Base-by-base conservation (phyloP, 2,329 filamentous ascomycete genomes). In the Thermothelomyces thermophilus region DNA sequence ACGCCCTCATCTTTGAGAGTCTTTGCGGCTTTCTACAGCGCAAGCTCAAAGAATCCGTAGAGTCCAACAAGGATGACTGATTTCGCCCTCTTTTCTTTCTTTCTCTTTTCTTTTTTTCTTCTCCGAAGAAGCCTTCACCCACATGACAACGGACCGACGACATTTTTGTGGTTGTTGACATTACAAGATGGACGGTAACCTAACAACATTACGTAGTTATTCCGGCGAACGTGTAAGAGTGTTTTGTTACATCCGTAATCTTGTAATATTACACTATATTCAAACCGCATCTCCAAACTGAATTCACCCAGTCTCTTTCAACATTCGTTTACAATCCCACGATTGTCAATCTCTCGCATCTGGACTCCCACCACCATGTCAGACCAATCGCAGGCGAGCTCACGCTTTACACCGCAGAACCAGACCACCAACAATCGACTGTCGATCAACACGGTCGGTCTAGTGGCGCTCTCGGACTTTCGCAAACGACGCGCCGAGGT, bases 401-500 rank as follows among this genome's bases (percentile, higher is more conserved):
- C 77, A 50, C 82, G 85, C 54, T 95, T 95, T 68, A 84, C 83
- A 1, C 75, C 84, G 36, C 86, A 90, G 63, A 84, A 83, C 56
- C 76, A 84, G 58, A 86, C 86, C 1, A 86, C 87, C 1, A 82
- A 91, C 66, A 84, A 95, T 63, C 76, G 89, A 13, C 76, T 95
- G 41, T 91, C 91, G 53, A 87, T 82, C 47, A 83, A 89, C 63
- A 95, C 89, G 0, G 90, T 96, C 58, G 93, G 93, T 35, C 83
- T 98, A 2, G 91, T 97, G 46, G 82, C 87, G 51, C 83, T 96
- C 37, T 89, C 87, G 57, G 93, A 97, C 65, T 97, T 95, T 68
- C 89, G 91, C 68, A 97, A 98, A 72, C 84, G 93, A 52, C 88
- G 91, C 68, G 90, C 90, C 60, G 89, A 96, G 68, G 88, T 90